phyloP scores from a whole-genome alignment of 768 basidiomycete species.

The Termitomyces sp. region DNA sequence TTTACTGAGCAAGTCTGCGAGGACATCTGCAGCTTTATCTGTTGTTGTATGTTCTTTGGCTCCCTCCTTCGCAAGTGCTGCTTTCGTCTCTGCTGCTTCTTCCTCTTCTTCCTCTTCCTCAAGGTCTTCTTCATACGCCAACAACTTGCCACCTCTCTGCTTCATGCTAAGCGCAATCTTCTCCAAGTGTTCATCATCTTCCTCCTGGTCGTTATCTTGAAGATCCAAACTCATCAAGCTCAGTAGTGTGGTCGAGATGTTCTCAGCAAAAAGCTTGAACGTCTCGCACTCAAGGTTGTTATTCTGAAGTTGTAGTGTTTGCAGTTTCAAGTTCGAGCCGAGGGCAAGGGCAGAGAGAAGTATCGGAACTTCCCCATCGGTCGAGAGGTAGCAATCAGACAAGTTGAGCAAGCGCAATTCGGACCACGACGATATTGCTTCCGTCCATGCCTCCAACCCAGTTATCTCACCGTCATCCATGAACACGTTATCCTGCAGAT shows the following conservation, averaged over 20 bases:
- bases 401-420: constrained; percentile 75
- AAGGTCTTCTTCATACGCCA: constrained; percentile 77
- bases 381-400: constrained; percentile 85
- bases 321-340: constrained; percentile 72
- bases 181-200: constrained; percentile 60
- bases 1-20: constrained; percentile 65
- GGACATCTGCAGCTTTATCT: constrained; percentile 41
- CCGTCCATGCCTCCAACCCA: constrained; percentile 55
- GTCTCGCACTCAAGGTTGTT: constrained; percentile 78
- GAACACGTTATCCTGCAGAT: constrained; percentile 91
- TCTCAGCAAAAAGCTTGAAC: constrained; percentile 61
- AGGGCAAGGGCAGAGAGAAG: constrained; percentile 54
- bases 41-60: constrained; percentile 18
- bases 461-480: constrained; percentile 48
- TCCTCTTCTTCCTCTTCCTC: constrained; percentile 59
- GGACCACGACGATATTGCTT: constrained; percentile 65
- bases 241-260: constrained; percentile 54
- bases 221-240: constrained; percentile 69
- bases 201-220: constrained; percentile 88
- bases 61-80: constrained; percentile 16
- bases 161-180: constrained; percentile 50
- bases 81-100: constrained; percentile 23
- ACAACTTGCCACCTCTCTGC: constrained; percentile 60
- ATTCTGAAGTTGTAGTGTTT: constrained; percentile 81
- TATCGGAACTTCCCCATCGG: constrained; percentile 71